Percentiles rank a stretch among this genome's conserved stretches.
phyloP scores from a whole-genome alignment of 2,329 filamentous ascomycete genomes.

The Neofusicoccum parvum region DNA sequence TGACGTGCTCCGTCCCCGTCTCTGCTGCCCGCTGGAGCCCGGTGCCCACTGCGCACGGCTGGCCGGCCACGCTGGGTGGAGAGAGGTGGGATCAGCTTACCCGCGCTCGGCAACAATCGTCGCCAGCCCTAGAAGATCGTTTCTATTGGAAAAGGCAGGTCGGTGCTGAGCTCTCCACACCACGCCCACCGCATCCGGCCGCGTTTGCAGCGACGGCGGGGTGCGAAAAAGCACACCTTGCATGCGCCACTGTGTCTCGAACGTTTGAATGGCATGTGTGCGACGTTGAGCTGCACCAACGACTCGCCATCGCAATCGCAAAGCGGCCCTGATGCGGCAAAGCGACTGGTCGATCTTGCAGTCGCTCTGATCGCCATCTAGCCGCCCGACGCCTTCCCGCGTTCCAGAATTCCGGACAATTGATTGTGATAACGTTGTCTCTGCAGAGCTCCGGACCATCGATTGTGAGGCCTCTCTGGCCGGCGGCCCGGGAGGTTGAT shows the following conservation, averaged over 20 bases:
- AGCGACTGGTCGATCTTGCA: background rate
- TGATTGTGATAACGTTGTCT: background rate
- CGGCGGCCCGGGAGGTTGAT: background rate
- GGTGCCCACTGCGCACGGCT: background rate
- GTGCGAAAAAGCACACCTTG: background rate
- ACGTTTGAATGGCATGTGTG: background rate
- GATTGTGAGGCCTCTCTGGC: background rate
- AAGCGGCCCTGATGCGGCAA: background rate
- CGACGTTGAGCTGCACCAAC: background rate
- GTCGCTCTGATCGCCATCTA: background rate
- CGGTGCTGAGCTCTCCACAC: conserved; percentile 15
- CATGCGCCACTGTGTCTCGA: no score
- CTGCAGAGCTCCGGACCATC: background rate
- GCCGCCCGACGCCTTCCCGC: background rate
- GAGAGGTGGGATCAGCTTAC: conserved; percentile 16
- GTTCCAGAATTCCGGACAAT: background rate
- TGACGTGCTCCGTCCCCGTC: conserved; percentile 12
- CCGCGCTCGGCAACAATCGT: conserved; percentile 11
- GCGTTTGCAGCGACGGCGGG: background rate
- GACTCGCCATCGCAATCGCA: background rate
- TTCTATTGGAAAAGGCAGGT: conserved; percentile 12
- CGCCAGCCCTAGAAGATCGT: conserved; percentile 17
- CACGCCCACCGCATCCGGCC: background rate
- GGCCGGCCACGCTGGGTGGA: conserved; percentile 6
- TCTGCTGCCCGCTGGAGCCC: background rate